Evolutionary conservation across 2,329 filamentous ascomycete species (phyloP), one percentile per base, ranked within the genome.

Genomic region (Ploettnerulaceae sp.): DNA sequence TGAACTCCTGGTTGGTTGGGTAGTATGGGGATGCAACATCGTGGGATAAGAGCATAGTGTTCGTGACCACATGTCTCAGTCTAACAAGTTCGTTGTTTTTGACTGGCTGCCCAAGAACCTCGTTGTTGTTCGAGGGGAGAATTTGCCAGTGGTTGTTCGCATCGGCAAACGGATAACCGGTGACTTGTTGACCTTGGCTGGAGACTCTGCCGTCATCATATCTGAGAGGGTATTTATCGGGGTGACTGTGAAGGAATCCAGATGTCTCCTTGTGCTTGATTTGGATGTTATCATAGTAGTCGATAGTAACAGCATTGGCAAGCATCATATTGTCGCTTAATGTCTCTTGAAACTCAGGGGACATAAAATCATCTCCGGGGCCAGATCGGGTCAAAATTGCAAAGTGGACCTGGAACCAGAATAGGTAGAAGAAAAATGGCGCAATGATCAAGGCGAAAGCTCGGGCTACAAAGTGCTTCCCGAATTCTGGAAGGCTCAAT

Each of bases 391-490:
- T 84, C 53, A 98, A 76, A 60, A 98, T 88, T 34, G 88, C 77
- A 67, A 98, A 98, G 71, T 98, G 93, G 22, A 98, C 90, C 75
- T 98, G 93, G 82, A 98, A 98, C 93, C 93, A 98, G 76, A 98
- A 97, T 36, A 98, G 79, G 69, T 98, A 98, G 70, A 98, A 94
- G 62, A 97, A 75, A 75, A 98, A 96, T 11, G 93, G 93, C 57
- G 97, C 79, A 57, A 95, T 66, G 59, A 97, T 88, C 46, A 98
- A 74, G 11, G 86, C 90, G 54, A 94, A 73, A n/a, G 83, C 79
- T 42, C 93, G 86, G 53, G 93, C 93, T 29, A 73, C 78, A 65
- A 98, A 94, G 69, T 98, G 93, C 71, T 94, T 91, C 56, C 75
- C 79, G 65, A 96, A 97, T 32, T 86, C 76, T 38, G 79, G 73